phyloP scores from a whole-genome alignment of 2,329 filamentous ascomycete genomes.

The Aspergillus aculeatinus region DNA sequence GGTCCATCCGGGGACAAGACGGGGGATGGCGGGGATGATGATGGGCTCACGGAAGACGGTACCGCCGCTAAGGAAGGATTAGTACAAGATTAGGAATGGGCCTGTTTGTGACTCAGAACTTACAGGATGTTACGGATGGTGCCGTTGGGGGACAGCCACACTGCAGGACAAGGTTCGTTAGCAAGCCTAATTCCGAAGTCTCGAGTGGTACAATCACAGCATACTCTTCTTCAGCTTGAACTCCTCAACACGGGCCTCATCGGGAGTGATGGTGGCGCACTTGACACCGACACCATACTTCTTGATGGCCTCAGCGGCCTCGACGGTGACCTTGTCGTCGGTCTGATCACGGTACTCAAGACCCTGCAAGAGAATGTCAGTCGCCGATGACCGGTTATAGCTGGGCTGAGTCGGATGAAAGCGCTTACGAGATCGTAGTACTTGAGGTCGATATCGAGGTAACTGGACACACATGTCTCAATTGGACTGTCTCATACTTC shows the following conservation, averaged over 20 bases:
- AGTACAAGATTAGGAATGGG: constrained; percentile 20
- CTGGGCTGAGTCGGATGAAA: not conserved
- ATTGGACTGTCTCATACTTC: constrained; percentile 9
- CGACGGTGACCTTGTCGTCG: constrained; percentile 91
- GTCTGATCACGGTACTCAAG: constrained; percentile 94
- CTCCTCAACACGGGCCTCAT: constrained; percentile 94
- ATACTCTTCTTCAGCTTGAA: constrained; percentile 98
- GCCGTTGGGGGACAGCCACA: constrained; percentile 98
- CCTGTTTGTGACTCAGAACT: constrained; percentile 21
- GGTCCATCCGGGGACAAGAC: constrained; percentile 95
- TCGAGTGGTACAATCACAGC: constrained; percentile 29
- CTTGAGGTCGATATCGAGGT: constrained; percentile 96
- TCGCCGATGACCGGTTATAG: not conserved
- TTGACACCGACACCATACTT: constrained; percentile 99
- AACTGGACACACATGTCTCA: constrained; percentile 45
- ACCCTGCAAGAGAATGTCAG: constrained; percentile 50
- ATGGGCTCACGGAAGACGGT: constrained; percentile 99
- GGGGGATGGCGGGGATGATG: constrained; percentile 88
- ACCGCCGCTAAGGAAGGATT: constrained; percentile 59
- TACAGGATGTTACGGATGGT: constrained; percentile 68
- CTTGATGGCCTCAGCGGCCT: constrained; percentile 96
- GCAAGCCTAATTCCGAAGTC: constrained; percentile 1
- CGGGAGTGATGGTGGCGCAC: constrained; percentile 98
- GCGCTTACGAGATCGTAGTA: constrained; percentile 76
- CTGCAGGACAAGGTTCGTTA: constrained; percentile 44